These are phyloP conservation scores for Chytriomyces sp. DNA, from an alignment of 192 early-diverging fungal genomes.

Conservation along the genomic window DNA sequence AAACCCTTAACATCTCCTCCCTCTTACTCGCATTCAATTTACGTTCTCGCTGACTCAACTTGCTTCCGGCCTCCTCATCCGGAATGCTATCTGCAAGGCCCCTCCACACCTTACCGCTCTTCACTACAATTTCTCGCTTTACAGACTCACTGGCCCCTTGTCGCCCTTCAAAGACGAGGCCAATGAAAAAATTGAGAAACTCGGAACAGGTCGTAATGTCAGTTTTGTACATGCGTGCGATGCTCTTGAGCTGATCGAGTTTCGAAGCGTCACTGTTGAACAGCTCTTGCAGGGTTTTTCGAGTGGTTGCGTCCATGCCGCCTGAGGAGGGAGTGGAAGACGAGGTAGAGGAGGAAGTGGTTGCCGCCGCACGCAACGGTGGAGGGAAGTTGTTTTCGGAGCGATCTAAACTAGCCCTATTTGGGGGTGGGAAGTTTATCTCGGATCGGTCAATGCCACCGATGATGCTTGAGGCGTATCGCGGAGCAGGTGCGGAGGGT, in stretches of 20 bases:
- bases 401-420: conserved; percentile 16
- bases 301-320: conserved; percentile 35
- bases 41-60: not conserved
- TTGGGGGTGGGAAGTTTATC: conserved; percentile 23
- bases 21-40: conserved; percentile 22
- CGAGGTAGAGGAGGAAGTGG: not conserved
- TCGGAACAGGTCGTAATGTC: conserved; percentile 28
- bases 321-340: not conserved
- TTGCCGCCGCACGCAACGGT: not conserved
- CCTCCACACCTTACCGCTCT: conserved; percentile 48
- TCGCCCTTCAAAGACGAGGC: conserved; percentile 25
- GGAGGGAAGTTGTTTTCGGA: not conserved
- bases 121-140: conserved; percentile 34
- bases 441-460: conserved; percentile 6
- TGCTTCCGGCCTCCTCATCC: conserved; percentile 15
- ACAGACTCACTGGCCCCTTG: conserved; percentile 9
- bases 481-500: conserved; percentile 3
- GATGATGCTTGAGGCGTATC: not conserved
- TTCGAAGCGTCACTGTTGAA: conserved; percentile 36
- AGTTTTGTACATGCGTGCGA: conserved; percentile 38
- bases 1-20: conserved; percentile 66
- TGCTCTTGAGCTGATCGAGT: conserved; percentile 48
- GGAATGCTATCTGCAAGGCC: conserved; percentile 49
- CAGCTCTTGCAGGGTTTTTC: conserved; percentile 39
- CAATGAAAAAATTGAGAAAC: conserved; percentile 44